Evolutionary conservation across 23 red algal genomes (phyloP).

Genomic region (Porphyridium purpureum): DNA sequence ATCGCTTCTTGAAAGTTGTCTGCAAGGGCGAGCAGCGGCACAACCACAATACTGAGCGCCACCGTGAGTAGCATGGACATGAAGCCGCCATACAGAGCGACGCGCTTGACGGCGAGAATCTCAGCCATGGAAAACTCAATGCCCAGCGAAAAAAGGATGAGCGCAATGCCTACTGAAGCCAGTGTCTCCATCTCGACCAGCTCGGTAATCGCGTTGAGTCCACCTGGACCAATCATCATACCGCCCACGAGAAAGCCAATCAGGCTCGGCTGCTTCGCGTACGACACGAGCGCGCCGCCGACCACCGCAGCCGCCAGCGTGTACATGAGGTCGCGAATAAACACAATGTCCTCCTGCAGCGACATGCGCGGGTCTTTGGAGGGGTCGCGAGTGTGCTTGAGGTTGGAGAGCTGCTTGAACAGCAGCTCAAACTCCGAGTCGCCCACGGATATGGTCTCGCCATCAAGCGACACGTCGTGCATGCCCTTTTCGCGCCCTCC

Average conservation of each 20-base stretch:
- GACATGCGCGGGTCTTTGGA: slow-evolving; percentile 75
- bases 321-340: slow-evolving; percentile 61
- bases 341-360: slow-evolving; percentile 75
- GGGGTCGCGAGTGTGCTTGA: slow-evolving; percentile 70
- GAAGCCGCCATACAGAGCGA: slow-evolving; percentile 48
- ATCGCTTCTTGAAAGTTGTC: slow-evolving; percentile 49
- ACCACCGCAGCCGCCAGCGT: slow-evolving; percentile 41
- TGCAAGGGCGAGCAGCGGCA: slow-evolving; percentile 20
- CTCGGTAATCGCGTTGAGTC: slow-evolving; percentile 46
- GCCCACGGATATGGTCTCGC: slow-evolving; percentile 53
- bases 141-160: slow-evolving; percentile 67
- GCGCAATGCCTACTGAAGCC: slow-evolving; percentile 56
- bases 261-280: slow-evolving; percentile 43
- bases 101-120: slow-evolving; percentile 35
- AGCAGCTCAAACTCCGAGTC: slow-evolving; percentile 63
- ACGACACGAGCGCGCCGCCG: slow-evolving; percentile 33
- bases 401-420: slow-evolving; percentile 72
- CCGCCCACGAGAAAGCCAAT: slow-evolving; percentile 66
- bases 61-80: slow-evolving; percentile 33
- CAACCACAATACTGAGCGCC: slow-evolving; percentile 15
- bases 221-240: slow-evolving; percentile 59
- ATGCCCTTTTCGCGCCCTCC: slow-evolving; percentile 27
- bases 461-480: slow-evolving; percentile 65
- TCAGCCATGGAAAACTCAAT: slow-evolving; percentile 72
- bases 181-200: slow-evolving; percentile 75